These are phyloP conservation scores for Cerioporus squamosus DNA, from an alignment of 1,284 basidiomycete species.

Conservation along the genomic window DNA sequence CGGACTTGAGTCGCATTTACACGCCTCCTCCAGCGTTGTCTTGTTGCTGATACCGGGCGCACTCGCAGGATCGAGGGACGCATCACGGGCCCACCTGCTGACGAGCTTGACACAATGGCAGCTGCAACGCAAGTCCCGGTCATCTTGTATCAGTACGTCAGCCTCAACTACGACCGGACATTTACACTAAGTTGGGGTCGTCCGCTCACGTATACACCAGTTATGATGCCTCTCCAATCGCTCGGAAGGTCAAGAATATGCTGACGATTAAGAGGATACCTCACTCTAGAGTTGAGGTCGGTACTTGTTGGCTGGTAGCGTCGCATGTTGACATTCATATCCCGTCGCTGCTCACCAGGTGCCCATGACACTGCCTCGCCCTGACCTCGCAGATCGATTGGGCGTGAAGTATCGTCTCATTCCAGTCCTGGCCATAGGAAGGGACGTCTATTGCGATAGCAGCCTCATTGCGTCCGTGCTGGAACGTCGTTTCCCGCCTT, in stretches of 20 bases:
- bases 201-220: slow-evolving; percentile 31
- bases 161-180: neutral
- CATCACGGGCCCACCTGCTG: neutral
- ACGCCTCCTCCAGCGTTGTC: neutral
- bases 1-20: neutral
- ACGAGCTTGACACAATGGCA: neutral
- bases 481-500: slow-evolving; percentile 51
- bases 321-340: neutral
- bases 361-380: slow-evolving; percentile 51
- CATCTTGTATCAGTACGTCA: slow-evolving; percentile 46
- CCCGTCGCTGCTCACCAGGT: slow-evolving; percentile 40
- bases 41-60: neutral
- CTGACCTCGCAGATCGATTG: slow-evolving; percentile 50
- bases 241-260: slow-evolving; percentile 55
- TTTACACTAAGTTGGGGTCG: neutral
- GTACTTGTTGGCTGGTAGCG: neutral
- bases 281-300: slow-evolving; percentile 51
- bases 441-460: slow-evolving; percentile 57
- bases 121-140: slow-evolving; percentile 21
- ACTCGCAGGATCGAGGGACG: neutral
- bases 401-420: slow-evolving; percentile 59
- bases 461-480: slow-evolving; percentile 50
- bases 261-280: slow-evolving; percentile 53
- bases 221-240: slow-evolving; percentile 56
- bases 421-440: slow-evolving; percentile 57